Base-by-base conservation (phyloP, 2,329 filamentous ascomycete genomes). In the Alternaria burnsii region DNA sequence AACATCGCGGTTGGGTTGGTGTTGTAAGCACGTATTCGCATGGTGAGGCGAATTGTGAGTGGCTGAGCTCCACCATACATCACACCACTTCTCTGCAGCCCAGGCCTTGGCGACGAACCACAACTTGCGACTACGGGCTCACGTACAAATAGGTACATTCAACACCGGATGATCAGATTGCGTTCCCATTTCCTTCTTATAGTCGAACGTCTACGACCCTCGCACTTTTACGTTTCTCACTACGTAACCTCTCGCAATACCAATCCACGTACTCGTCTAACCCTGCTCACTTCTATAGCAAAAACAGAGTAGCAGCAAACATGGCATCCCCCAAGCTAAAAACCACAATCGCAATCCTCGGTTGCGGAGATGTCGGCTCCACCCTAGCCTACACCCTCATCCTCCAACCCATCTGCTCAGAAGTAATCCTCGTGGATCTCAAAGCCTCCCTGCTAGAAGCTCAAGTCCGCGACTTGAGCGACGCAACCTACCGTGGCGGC, bases 351-450 rank as follows among this genome's bases (percentile, higher is more conserved):
- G 83, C 83, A 20, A 82, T 86, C 52, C 73, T 86, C 12, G 84
- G 84, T 30, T 82, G 81, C 20, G 84, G 84, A 53, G 79, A 83
- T 59, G 84, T 86, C 20, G 84, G 84, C 42, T 80, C 80, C 14
- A 84, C 83, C 3, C 80, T 83, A 51, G 84, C 84, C 22, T 84
- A 84, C 64, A 82, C 82, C 5, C 79, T 87, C 3, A 81, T 86
- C 57, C 78, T 85, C 7, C 78, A 80, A 58, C 82, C 82, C n/a
- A 76, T 85, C 41, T 82, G 81, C 24, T 77, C 75, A 55, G 83
- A 87, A 62, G 76, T 87, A 11, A 79, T 87, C n/a, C 76, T 87
- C 4, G 82, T 86, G 20, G 85, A 87, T 65, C 78, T 81, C 26
- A 81, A 86, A 61, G 77, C 78, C 32, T 75, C 78, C 4, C 62